Evolutionary conservation across 805 yeast species (phyloP), one percentile per base, ranked within the genome.

Genomic region (Zygoascus biomembranicola): DNA sequence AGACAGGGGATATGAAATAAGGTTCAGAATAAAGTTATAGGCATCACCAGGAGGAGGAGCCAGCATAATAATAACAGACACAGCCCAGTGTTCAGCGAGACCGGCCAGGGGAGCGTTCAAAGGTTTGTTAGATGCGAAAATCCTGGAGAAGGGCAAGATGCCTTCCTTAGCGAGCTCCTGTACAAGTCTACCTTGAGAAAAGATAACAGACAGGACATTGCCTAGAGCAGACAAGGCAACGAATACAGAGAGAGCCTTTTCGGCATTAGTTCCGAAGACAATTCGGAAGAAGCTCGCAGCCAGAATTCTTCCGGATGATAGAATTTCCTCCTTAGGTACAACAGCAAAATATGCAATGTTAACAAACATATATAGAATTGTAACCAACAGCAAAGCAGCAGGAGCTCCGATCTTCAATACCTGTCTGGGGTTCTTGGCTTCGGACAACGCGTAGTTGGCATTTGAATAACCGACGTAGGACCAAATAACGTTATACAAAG

Each of bases 1-100:
- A 63, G 87, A 84, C 71, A 83, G 77, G 49, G 95, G 92, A 67
- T 87, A 87, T 1, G 92, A 82, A 61, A 86, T 84, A 72, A 88
- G 75, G 69, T 88, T 87, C 68, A 85, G 67, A 60, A 87, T 80
- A 66, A 88, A 85, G 68, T 85, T 84, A 72, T 86, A 87, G 48
- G 95, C 95, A 65, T 87, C 95, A 54, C 94, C 95, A 26, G 90
- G 87, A 18, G 94, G 92, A 43, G 88, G 87, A 3, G 92, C 94
- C 47, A 86, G 64, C 56, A 88, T 80, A 49, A 89, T 82, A 51
- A 87, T 74, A 43, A 84, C 69, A 71, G 90, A 85, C 16, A 87
- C 83, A 47, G 83, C 67, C 80, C 87, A 87, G 66, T 87, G 95
- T 67, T 85, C 85, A 61, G 82, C 74, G 51, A 87, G 72, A 50